phyloP scores from a whole-genome alignment of 306 rosid genomes.

The Gastrolobium villosum region DNA sequence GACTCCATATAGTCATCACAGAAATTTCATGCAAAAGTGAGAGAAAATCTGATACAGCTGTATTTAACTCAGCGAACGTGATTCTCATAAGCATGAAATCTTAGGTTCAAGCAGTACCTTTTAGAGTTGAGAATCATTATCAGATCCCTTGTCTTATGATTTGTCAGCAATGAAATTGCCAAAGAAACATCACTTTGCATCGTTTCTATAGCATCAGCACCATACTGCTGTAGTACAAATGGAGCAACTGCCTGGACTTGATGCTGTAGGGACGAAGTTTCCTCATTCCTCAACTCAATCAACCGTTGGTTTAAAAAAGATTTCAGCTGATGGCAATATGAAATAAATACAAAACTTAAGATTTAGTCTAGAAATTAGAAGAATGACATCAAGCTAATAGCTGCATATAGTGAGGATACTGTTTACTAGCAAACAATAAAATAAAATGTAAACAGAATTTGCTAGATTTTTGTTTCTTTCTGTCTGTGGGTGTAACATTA shows the following conservation, averaged over 20 bases:
- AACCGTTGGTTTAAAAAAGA: constrained; percentile 85
- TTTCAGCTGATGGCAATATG: constrained; percentile 69
- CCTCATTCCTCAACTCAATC: constrained; percentile 79
- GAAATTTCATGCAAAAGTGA: constrained; percentile 8
- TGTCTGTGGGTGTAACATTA: constrained; percentile 2
- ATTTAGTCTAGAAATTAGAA: constrained; percentile 26
- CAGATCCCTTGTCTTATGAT: constrained; percentile 87
- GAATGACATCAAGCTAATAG: constrained; percentile 40
- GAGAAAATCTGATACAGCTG: not conserved
- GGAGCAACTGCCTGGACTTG: constrained; percentile 96
- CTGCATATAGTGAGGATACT: constrained; percentile 17
- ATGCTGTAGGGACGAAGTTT: constrained; percentile 84
- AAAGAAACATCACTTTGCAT: constrained; percentile 76
- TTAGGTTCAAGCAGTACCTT: constrained; percentile 62
- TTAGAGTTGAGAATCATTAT: constrained; percentile 95
- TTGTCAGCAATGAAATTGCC: constrained; percentile 86
- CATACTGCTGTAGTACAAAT: constrained; percentile 83
- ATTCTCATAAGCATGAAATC: constrained; percentile 34
- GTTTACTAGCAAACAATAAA: constrained; percentile 6
- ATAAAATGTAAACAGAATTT: not conserved
- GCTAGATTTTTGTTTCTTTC: constrained; percentile 17
- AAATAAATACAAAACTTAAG: constrained; percentile 31
- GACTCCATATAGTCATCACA: constrained; percentile 1
- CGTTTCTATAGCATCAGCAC: constrained; percentile 75
- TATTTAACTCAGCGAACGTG: not conserved